phyloP scores from a whole-genome alignment of 2,329 filamentous ascomycete genomes.

The Penicillium italicum region DNA sequence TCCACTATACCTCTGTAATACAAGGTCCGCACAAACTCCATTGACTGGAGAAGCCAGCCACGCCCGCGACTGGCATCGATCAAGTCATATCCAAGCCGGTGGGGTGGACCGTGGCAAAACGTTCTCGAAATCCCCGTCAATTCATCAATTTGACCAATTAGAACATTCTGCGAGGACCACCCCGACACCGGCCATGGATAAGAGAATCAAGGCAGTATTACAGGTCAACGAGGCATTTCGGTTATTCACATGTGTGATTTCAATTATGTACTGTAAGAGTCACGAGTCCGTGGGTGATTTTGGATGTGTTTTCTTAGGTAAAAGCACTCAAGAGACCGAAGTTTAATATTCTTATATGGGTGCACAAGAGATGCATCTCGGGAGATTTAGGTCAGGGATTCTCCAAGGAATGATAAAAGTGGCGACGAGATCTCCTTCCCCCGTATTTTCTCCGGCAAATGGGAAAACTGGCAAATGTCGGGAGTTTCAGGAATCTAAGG shows the following conservation, averaged over 20 bases:
- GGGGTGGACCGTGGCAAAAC: slow-evolving; percentile 35
- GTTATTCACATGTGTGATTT: slow-evolving; percentile 9
- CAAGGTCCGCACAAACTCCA: slow-evolving; percentile 10
- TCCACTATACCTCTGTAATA: slow-evolving; percentile 1
- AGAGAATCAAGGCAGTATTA: slow-evolving; percentile 12
- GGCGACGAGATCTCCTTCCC: slow-evolving; percentile 21
- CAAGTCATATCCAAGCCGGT: slow-evolving; percentile 10
- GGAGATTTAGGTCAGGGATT: slow-evolving; percentile 15
- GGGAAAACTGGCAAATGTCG: slow-evolving; percentile 23
- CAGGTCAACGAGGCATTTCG: slow-evolving; percentile 7
- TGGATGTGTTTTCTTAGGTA: not conserved
- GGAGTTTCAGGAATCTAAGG: slow-evolving; percentile 32
- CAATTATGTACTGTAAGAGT: slow-evolving; percentile 9
- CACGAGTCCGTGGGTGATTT: not conserved
- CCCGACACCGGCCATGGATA: slow-evolving; percentile 28
- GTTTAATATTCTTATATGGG: not conserved
- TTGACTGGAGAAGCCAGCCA: slow-evolving; percentile 19
- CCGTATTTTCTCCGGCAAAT: slow-evolving; percentile 27
- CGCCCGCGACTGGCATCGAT: slow-evolving; percentile 10
- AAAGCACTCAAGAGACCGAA: not conserved
- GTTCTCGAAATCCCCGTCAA: slow-evolving; percentile 26
- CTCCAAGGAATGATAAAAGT: slow-evolving; percentile 15
- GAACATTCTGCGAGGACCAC: slow-evolving; percentile 8
- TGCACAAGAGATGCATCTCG: not conserved
- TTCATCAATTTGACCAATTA: slow-evolving; percentile 10